Evolutionary conservation across 1,284 basidiomycete genomes (phyloP).

Genomic region (Phellinidium pouzarii): DNA sequence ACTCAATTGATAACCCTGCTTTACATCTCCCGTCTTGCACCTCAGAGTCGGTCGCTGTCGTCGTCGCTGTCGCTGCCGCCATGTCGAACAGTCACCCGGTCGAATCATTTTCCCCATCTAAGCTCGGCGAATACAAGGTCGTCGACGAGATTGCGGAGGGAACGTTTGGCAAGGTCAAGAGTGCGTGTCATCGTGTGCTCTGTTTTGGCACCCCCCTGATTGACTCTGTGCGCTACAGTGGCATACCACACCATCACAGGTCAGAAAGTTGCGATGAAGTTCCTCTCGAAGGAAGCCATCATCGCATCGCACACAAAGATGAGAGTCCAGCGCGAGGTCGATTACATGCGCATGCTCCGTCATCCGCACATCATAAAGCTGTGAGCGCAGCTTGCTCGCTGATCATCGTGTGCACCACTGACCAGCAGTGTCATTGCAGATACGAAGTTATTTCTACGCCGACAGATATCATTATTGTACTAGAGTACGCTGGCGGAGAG

Average conservation of each 20-base stretch:
- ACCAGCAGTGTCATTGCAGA: constrained; percentile 41
- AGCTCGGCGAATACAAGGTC: constrained; percentile 75
- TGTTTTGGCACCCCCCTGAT: constrained; percentile 16
- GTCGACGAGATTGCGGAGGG: constrained; percentile 78
- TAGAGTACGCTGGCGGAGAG: constrained; percentile 89
- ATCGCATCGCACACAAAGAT: constrained; percentile 87
- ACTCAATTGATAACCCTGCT: no score
- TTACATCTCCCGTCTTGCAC: no score
- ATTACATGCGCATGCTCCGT: constrained; percentile 86
- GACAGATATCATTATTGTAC: constrained; percentile 92
- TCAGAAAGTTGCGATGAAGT: constrained; percentile 96
- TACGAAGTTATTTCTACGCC: constrained; percentile 94
- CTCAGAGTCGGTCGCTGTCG: neutral
- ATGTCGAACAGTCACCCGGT: constrained; percentile 12
- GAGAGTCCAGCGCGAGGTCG: constrained; percentile 90
- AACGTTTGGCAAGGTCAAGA: constrained; percentile 97
- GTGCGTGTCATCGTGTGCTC: constrained; percentile 45
- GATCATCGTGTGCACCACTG: constrained; percentile 1
- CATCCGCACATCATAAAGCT: constrained; percentile 97
- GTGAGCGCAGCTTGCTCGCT: constrained; percentile 44
- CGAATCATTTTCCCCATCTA: constrained; percentile 40
- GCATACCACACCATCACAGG: constrained; percentile 92
- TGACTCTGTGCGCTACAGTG: constrained; percentile 44
- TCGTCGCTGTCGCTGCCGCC: neutral
- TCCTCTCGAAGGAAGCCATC: constrained; percentile 92